Conservation (phyloP, 2,329 filamentous ascomycete genomes). For the Colletotrichum filicis region DNA sequence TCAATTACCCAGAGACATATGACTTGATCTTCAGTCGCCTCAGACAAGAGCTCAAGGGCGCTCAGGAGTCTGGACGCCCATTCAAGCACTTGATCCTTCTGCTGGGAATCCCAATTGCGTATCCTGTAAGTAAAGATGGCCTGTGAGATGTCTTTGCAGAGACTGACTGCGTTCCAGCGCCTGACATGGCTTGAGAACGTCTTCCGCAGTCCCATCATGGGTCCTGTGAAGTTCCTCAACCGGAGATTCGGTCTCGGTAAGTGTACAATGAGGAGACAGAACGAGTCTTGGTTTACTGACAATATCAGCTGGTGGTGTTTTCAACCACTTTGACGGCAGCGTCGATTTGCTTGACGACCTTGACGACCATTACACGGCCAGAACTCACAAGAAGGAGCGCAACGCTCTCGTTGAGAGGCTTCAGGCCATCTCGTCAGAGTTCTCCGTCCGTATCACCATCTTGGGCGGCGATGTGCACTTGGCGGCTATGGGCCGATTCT, state of each 20-base stretch:
- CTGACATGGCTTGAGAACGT: slow-evolving; percentile 98
- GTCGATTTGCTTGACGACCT: slow-evolving; percentile 93
- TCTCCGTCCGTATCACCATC: slow-evolving; percentile 90
- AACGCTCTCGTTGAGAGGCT: slow-evolving; percentile 81
- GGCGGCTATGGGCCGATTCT: slow-evolving; percentile 92
- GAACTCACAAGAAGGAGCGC: slow-evolving; percentile 90
- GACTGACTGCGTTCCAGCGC: slow-evolving; percentile 59
- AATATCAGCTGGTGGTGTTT: slow-evolving; percentile 75
- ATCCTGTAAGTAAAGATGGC: slow-evolving; percentile 70
- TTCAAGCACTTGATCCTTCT: slow-evolving; percentile 91
- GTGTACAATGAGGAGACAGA: slow-evolving; percentile 30
- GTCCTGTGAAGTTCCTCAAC: slow-evolving; percentile 88
- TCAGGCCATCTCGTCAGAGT: slow-evolving; percentile 85
- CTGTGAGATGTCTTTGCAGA: not conserved
- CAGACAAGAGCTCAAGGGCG: slow-evolving; percentile 77
- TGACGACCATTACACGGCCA: slow-evolving; percentile 95
- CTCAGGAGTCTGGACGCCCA: slow-evolving; percentile 73
- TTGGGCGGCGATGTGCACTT: slow-evolving; percentile 94
- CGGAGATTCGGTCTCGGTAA: slow-evolving; percentile 83
- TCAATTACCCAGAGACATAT: slow-evolving; percentile 95
- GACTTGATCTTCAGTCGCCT: slow-evolving; percentile 84
- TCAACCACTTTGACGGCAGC: slow-evolving; percentile 94
- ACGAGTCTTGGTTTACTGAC: slow-evolving; percentile 22
- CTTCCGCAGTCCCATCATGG: slow-evolving; percentile 85
- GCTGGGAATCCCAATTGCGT: slow-evolving; percentile 87